These are phyloP conservation scores for Coleophoma eucalyptorum DNA, from an alignment of 2,329 filamentous ascomycete species.

Conservation along the genomic window DNA sequence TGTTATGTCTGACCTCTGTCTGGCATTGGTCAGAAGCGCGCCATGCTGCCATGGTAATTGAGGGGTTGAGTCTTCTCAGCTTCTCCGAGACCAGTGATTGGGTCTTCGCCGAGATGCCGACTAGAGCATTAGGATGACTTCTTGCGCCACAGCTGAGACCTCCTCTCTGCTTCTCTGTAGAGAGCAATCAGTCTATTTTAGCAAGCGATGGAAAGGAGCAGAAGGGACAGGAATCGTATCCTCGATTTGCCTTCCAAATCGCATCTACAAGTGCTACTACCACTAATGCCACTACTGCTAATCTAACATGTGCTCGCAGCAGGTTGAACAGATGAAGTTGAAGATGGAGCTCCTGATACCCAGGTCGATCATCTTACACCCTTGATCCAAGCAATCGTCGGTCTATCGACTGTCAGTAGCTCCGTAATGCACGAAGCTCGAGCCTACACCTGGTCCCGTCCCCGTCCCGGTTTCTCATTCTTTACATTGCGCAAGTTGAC, in stretches of 20 bases:
- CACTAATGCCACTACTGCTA: too few species aligned
- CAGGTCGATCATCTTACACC: too few species aligned
- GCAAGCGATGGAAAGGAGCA: too few species aligned
- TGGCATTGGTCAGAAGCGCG: not conserved
- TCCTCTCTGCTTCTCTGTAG: not conserved
- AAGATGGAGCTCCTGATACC: too few species aligned
- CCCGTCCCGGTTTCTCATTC: not conserved
- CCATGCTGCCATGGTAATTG: not conserved
- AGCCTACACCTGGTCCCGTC: not conserved
- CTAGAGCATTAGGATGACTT: not conserved
- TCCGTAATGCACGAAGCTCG: not conserved
- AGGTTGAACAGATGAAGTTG: too few species aligned
- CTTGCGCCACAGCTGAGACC: constrained; percentile 4
- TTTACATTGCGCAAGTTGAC: not conserved
- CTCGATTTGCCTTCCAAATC: too few species aligned
- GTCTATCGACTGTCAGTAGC: too few species aligned
- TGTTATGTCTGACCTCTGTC: not conserved
- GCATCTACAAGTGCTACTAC: too few species aligned
- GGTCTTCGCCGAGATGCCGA: not conserved
- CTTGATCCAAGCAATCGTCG: too few species aligned
- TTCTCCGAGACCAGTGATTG: not conserved
- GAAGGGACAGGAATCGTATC: too few species aligned
- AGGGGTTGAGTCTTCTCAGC: not conserved
- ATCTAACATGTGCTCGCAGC: too few species aligned
- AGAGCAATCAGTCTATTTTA: too few species aligned